phyloP scores from a whole-genome alignment of 1,284 basidiomycete species.

The Sanghuangporus weigelae region DNA sequence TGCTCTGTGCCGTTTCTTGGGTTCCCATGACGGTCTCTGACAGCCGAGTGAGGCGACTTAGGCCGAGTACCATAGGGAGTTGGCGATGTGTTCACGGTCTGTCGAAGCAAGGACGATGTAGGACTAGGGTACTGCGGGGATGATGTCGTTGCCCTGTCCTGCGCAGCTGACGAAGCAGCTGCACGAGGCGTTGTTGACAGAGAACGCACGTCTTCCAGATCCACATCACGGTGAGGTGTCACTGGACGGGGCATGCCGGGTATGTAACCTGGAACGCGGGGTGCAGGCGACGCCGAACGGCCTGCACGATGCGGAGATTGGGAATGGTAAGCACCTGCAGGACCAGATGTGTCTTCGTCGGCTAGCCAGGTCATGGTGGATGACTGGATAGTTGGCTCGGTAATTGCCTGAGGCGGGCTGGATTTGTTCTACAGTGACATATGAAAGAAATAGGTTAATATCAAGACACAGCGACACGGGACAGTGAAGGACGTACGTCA shows the following conservation, averaged over 20 bases:
- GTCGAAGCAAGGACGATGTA: constrained; percentile 37
- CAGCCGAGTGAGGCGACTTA: constrained; percentile 37
- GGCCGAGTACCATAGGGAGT: constrained; percentile 35
- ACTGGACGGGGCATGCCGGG: constrained; percentile 83
- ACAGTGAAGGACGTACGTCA: constrained; percentile 12
- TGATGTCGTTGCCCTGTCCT: constrained; percentile 28
- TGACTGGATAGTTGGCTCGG: constrained; percentile 10
- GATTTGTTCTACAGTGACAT: constrained; percentile 12
- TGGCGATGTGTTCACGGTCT: constrained; percentile 49
- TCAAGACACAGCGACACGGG: not conserved
- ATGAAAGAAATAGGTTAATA: constrained; percentile 1
- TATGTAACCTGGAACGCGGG: constrained; percentile 73
- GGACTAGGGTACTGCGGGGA: constrained; percentile 29
- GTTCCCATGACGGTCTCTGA: constrained; percentile 12
- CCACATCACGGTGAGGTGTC: constrained; percentile 65
- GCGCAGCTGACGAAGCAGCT: constrained; percentile 48
- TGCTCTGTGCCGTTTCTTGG: constrained; percentile 34
- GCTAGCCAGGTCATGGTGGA: constrained; percentile 10
- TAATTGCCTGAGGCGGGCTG: not conserved
- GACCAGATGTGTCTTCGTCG: constrained; percentile 14
- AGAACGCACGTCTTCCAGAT: constrained; percentile 67
- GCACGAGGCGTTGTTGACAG: constrained; percentile 76
- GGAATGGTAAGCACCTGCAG: constrained; percentile 28
- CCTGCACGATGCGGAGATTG: constrained; percentile 42
- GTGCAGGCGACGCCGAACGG: constrained; percentile 48